A percentile compares a stretch with the other conserved stretches of the same genome.
These are phyloP conservation scores for Cymbidium sinense DNA, from an alignment of 106 monocot species.

Conservation along the genomic window DNA sequence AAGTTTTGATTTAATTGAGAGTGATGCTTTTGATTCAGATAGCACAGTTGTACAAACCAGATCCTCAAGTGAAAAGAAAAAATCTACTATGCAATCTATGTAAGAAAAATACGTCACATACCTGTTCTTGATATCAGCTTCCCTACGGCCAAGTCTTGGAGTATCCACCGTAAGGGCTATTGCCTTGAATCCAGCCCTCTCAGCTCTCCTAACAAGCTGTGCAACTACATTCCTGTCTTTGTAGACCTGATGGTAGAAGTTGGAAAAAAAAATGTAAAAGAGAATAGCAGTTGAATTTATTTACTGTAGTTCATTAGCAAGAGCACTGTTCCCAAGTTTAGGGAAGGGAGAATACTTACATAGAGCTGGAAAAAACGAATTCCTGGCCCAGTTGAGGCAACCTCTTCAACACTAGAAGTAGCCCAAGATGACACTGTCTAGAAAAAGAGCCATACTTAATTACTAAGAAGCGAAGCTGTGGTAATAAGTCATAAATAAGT, in stretches of 20 bases:
- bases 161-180: conserved; percentile 55
- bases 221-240: conserved; percentile 55
- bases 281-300: not conserved
- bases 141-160: conserved; percentile 53
- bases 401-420: conserved; percentile 77
- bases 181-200: conserved; percentile 53
- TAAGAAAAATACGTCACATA: not conserved
- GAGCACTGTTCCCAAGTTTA: not conserved
- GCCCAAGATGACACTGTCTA: conserved; percentile 70
- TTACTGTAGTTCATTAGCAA: not conserved
- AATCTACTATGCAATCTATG: not conserved
- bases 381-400: conserved; percentile 68
- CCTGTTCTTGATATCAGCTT: conserved; percentile 63
- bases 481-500: no score
- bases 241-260: conserved; percentile 28
- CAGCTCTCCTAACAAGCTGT: conserved; percentile 59
- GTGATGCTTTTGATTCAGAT: not conserved
- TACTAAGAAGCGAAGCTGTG: not conserved
- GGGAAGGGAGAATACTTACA: conserved; percentile 28
- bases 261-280: not conserved
- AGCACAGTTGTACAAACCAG: not conserved
- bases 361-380: conserved; percentile 90
- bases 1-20: not conserved
- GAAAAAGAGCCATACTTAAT: not conserved
- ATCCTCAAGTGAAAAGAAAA: not conserved